phyloP scores from a whole-genome alignment of 2,329 filamentous ascomycete genomes.

The Penicillium fuscoglaucum region DNA sequence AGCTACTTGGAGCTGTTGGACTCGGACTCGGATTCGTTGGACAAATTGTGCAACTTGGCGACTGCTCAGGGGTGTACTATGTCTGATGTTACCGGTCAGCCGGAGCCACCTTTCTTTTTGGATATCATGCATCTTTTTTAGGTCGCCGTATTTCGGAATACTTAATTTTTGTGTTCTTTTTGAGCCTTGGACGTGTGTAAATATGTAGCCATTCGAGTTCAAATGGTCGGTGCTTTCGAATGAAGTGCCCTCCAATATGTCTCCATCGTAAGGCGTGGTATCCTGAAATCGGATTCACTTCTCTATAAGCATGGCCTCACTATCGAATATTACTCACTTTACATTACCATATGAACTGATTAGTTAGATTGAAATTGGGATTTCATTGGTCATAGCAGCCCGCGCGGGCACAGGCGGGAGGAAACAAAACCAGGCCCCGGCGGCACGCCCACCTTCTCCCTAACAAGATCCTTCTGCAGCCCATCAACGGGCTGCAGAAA shows the following conservation, averaged over 20 bases:
- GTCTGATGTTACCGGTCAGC: not conserved
- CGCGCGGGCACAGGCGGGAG: too few species aligned
- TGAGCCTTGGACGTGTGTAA: too few species aligned
- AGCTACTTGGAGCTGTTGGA: conserved; percentile 6
- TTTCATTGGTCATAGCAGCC: too few species aligned
- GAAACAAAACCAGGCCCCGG: not conserved
- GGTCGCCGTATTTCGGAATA: fast-evolving
- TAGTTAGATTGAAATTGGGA: not conserved
- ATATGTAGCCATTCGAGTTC: not conserved
- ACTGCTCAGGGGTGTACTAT: not conserved
- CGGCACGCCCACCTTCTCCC: too few species aligned
- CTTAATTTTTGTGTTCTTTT: not conserved
- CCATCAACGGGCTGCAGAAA: not conserved
- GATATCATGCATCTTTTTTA: conserved; percentile 4
- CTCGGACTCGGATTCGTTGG: not conserved
- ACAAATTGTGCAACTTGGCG: not conserved
- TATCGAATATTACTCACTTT: not conserved
- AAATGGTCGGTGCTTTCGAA: too few species aligned
- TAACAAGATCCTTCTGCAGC: not conserved
- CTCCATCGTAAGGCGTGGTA: not conserved
- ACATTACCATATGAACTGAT: too few species aligned
- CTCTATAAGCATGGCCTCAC: too few species aligned
- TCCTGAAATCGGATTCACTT: not conserved
- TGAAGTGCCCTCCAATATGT: too few species aligned
- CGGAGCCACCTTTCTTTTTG: not conserved